phyloP scores from a whole-genome alignment of 129 eudicot species.

The Cynara cardunculus region DNA sequence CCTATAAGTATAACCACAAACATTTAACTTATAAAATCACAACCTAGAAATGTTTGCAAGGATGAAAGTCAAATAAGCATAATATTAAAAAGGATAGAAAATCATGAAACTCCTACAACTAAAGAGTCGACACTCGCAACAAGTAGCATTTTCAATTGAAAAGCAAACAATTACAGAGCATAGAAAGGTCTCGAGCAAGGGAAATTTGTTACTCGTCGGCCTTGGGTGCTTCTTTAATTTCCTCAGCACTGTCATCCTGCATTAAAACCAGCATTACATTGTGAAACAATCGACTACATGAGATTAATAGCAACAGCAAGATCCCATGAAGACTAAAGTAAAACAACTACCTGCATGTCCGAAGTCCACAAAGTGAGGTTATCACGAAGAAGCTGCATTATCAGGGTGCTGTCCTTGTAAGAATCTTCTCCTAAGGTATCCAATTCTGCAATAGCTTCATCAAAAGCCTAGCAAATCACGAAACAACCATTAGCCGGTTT shows the following conservation, averaged over 20 bases:
- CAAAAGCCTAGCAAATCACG: conserved; percentile 55
- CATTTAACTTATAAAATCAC: conserved; percentile 14
- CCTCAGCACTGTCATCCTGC: conserved; percentile 73
- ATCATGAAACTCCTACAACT: conserved; percentile 39
- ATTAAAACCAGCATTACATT: conserved; percentile 11
- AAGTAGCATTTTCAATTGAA: conserved; percentile 40
- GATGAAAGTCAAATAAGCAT: conserved; percentile 30
- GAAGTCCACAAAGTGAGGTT: conserved; percentile 91
- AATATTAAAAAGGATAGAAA: conserved; percentile 25
- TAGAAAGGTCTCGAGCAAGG: conserved; percentile 23
- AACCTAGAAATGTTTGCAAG: conserved; percentile 24
- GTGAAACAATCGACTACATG: background rate
- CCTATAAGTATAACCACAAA: conserved; percentile 17
- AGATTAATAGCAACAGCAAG: background rate
- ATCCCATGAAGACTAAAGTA: background rate
- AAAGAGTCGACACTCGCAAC: conserved; percentile 40
- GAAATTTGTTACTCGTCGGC: conserved; percentile 50
- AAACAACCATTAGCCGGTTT: conserved; percentile 19
- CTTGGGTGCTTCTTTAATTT: conserved; percentile 82
- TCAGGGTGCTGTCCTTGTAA: conserved; percentile 86
- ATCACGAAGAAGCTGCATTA: conserved; percentile 88
- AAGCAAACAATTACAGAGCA: conserved; percentile 42
- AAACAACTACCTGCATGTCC: conserved; percentile 67
- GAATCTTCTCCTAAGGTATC: conserved; percentile 88
- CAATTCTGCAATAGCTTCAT: conserved; percentile 83